Evolutionary conservation across 2,329 filamentous ascomycete genomes (phyloP), one percentile per base, ranked within the genome.

Genomic region (Achaetomium macrosporum): DNA sequence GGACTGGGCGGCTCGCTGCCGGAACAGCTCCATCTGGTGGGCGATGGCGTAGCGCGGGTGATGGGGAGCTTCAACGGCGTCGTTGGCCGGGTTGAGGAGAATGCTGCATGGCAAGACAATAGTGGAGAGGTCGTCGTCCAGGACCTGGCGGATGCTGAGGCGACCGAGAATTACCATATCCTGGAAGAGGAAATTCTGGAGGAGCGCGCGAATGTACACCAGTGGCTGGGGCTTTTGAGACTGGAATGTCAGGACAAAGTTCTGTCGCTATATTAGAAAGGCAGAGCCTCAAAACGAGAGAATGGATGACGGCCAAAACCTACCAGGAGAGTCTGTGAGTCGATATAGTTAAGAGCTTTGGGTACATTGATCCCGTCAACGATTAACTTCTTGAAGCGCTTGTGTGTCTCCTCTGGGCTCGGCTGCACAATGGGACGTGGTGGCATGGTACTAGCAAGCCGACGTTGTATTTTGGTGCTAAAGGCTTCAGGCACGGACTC

Each of bases 361-460:
- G 90, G 73, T 19, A 91, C 77, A 57, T 84, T 76, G 47, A 83
- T 77, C 17, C 85, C 76, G 60, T 91, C 84, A 25, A 81, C 73
- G 56, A 87, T 87, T 29, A 96, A 71, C 42, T 83, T 81, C 52
- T 78, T 78, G 57, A 96, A 76, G 60, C 88, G 84, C 17, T 71
- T 71, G 57, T 86, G 79, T 0, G 90, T 87, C 62, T 89, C 84
- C 13, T 84, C 79, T 60, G 88, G 86, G 25, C 79, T 81, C 2
- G 91, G 74, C 49, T 89, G 78, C 11, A 96, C 88, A 61, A 96
- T 92, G 0, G 92, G 91, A 9, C 92, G 81, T 8, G 93, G 93
- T 4, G 93, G 93, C 63, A 96, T 91, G 0, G 90, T 96, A 61
- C 90, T 96, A 1, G 93, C 91, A 31, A 99, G 76, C 57, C 87